Evolutionary conservation across 192 early-diverging fungal genomes (phyloP), one percentile per base, ranked within the genome.

Genomic region (Diversispora eburnea): DNA sequence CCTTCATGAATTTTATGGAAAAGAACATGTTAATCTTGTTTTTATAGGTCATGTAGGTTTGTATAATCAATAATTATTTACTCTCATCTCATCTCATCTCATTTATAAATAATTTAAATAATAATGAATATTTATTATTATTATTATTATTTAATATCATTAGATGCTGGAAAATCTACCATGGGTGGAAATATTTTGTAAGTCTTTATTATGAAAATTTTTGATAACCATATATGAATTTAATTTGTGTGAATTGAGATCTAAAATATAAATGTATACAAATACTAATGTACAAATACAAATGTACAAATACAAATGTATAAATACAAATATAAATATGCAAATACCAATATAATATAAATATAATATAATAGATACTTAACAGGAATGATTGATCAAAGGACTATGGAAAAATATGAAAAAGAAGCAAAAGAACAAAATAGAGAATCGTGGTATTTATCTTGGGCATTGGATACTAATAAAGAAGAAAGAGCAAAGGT

Each of bases 381-480:
- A 48, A 96, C 96, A n/a, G 96, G 92, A 33, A 98, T 98, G 98
- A 95, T 99, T 25, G 98, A 99, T 79, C 96, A 98, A 88, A 90
- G 98, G 78, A 98, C 96, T 8, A 88, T 99, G 91, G 98, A 99
- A 79, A 99, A 99, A 78, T 97, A 96, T 82, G 95, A 99, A 85
- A 91, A 90, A 78, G 98, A 99, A 77, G 98, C 98, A 77, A 96
- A 95, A 84, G 98, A 98, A 78, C 89, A 89, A 46, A 95, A 94
- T 63, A 89, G 96, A 77, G 98, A 99, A 72, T 94, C 94, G 12
- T 99, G 96, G 96, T 98, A 96, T 74, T 84, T 99, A 72, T 97
- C 96, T 47, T 99, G 96, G 96, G 98, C 95, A 42, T 85, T 99
- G 60, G 98, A 99, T 83, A 90, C 95, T 68, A 98, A 96, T 84